phyloP scores from a whole-genome alignment of 768 basidiomycete genomes.

The Mycena leptocephala region DNA sequence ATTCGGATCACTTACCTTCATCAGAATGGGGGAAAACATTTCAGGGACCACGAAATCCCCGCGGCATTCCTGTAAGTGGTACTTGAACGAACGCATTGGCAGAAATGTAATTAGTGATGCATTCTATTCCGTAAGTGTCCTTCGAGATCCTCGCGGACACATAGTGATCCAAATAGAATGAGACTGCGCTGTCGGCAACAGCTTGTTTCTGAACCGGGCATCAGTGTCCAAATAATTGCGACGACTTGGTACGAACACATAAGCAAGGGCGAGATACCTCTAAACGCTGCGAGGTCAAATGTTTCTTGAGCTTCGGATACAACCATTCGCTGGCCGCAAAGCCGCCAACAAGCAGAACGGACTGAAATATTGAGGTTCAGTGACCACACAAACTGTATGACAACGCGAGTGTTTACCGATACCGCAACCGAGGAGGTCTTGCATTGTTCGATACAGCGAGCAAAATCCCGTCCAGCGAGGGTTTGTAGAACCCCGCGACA shows the following conservation, averaged over 20 bases:
- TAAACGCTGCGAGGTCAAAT: slow-evolving; percentile 55
- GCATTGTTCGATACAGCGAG: slow-evolving; percentile 50
- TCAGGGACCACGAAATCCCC: too few species aligned
- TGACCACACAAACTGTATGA: neutral
- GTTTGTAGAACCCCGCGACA: slow-evolving; percentile 56
- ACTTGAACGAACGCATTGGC: too few species aligned
- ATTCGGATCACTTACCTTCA: too few species aligned
- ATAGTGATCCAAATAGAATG: slow-evolving; percentile 24
- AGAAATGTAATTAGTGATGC: too few species aligned
- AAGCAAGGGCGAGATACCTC: slow-evolving; percentile 68
- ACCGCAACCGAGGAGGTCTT: slow-evolving; percentile 46
- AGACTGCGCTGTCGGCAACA: slow-evolving; percentile 26
- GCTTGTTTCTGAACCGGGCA: slow-evolving; percentile 20
- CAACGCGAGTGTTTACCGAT: slow-evolving; percentile 41
- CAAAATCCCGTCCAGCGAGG: slow-evolving; percentile 54
- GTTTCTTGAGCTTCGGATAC: slow-evolving; percentile 57
- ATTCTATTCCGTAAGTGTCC: too few species aligned
- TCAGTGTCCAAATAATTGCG: neutral
- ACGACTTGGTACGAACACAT: slow-evolving; percentile 59
- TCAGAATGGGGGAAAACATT: too few species aligned
- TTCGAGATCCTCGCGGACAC: too few species aligned
- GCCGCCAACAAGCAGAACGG: slow-evolving; percentile 70
- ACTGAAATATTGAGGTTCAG: slow-evolving; percentile 40
- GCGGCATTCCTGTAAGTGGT: too few species aligned
- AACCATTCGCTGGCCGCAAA: slow-evolving; percentile 74